Conservation (phyloP, 2,329 filamentous ascomycete genomes). For the Talaromyces sp. region DNA sequence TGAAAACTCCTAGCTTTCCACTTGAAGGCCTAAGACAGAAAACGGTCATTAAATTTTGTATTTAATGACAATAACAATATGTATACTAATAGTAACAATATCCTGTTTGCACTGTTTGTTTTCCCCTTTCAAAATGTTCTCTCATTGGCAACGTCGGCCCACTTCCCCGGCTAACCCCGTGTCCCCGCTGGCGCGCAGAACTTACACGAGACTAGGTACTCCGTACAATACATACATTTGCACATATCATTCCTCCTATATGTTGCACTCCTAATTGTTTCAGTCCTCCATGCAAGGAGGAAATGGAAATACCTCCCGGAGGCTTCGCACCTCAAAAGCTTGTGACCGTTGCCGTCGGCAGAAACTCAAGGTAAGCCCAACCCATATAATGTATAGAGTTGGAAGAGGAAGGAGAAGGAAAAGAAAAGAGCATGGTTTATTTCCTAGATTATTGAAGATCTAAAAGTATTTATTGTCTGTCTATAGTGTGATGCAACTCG, state of each 20-base stretch:
- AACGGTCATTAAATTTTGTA: not conserved
- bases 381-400: not conserved
- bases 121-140: not conserved
- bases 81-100: not conserved
- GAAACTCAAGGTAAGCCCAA: slow-evolving; percentile 27
- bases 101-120: not conserved
- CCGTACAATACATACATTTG: too few species aligned
- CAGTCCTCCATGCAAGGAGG: not conserved
- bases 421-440: not conserved
- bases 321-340: slow-evolving; percentile 12
- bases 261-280: too few species aligned
- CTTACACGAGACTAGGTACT: too few species aligned
- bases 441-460: not conserved
- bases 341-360: slow-evolving; percentile 17
- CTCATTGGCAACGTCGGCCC: too few species aligned
- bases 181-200: not conserved
- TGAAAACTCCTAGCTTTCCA: not conserved
- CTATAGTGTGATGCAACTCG: slow-evolving; percentile 53
- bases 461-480: not conserved
- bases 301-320: slow-evolving; percentile 10
- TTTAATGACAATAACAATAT: too few species aligned
- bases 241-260: too few species aligned
- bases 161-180: not conserved
- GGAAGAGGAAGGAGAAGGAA: not conserved
- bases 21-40: not conserved